These are phyloP conservation scores for Ceratobasidium sp. DNA, from an alignment of 1,284 basidiomycete species.

Conservation along the genomic window DNA sequence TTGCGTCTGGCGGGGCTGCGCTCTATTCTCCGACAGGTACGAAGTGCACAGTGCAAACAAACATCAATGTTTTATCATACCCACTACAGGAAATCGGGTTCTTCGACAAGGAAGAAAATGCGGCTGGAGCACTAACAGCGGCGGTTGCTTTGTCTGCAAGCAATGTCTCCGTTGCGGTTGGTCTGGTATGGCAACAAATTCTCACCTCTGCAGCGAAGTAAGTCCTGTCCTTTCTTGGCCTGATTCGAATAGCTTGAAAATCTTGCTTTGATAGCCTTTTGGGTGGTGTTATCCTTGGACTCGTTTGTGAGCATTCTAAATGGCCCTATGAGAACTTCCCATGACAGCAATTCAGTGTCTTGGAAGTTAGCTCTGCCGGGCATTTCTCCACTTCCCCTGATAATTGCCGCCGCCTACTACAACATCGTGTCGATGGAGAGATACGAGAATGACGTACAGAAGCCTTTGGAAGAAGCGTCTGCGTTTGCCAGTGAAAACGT, in stretches of 20 bases:
- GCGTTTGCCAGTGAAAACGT: slow-evolving; percentile 57
- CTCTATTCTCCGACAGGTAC: slow-evolving; percentile 27
- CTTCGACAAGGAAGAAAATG: slow-evolving; percentile 54
- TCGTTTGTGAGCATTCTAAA: slow-evolving; percentile 55
- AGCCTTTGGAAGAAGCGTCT: slow-evolving; percentile 50
- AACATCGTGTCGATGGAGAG: slow-evolving; percentile 55
- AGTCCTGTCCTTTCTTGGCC: slow-evolving; percentile 4
- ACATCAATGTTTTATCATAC: neutral
- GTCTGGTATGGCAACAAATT: slow-evolving; percentile 56
- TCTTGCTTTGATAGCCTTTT: slow-evolving; percentile 50
- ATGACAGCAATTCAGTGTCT: slow-evolving; percentile 27
- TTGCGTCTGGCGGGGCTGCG: slow-evolving; percentile 42
- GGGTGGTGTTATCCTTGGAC: slow-evolving; percentile 55
- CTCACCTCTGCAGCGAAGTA: slow-evolving; percentile 53
- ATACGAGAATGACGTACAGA: slow-evolving; percentile 50
- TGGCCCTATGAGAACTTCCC: neutral
- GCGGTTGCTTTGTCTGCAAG: slow-evolving; percentile 54
- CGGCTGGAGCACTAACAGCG: slow-evolving; percentile 56
- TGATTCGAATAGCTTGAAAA: neutral
- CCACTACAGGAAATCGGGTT: slow-evolving; percentile 52
- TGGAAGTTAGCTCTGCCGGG: slow-evolving; percentile 43
- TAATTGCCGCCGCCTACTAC: slow-evolving; percentile 46
- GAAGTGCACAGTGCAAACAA: neutral
- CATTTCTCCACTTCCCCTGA: slow-evolving; percentile 38
- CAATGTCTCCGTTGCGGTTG: slow-evolving; percentile 56